Percentiles rank a stretch among this genome's conserved stretches.
Evolutionary conservation across 495 filamentous ascomycete genomes (phyloP).

Genomic region (Lasiosphaeria miniovina): DNA sequence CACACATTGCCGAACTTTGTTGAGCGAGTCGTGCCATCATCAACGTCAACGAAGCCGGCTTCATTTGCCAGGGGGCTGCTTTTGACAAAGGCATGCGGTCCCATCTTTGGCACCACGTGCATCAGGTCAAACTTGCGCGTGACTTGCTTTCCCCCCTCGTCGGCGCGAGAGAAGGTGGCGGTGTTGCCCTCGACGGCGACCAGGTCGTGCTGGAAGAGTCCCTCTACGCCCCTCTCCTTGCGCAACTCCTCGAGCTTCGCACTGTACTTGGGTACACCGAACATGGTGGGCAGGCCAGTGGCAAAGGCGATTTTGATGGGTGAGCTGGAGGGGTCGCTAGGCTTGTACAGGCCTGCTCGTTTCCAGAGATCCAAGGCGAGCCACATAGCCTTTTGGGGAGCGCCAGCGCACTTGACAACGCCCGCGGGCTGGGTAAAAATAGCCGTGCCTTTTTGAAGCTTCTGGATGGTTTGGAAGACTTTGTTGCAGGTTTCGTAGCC

Average conservation of each 20-base stretch:
- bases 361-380: conserved; percentile 66
- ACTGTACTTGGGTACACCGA: conserved; percentile 67
- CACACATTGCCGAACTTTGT: conserved; percentile 64
- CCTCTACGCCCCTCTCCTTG: conserved; percentile 61
- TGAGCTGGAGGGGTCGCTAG: conserved; percentile 37
- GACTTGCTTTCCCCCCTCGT: conserved; percentile 45
- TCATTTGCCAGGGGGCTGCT: conserved; percentile 55
- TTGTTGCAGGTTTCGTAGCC: conserved; percentile 59
- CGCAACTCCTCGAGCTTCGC: conserved; percentile 59
- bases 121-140: conserved; percentile 57
- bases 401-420: conserved; percentile 66
- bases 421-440: conserved; percentile 69
- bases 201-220: conserved; percentile 64
- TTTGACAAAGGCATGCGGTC: conserved; percentile 58
- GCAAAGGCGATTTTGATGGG: conserved; percentile 62
- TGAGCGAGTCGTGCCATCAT: conserved; percentile 58
- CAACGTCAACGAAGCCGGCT: conserved; percentile 63
- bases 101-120: conserved; percentile 62
- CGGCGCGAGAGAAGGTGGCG: conserved; percentile 46
- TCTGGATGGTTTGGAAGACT: conserved; percentile 53
- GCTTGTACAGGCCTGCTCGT: conserved; percentile 55
- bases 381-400: conserved; percentile 71
- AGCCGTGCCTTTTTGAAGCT: conserved; percentile 53
- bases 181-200: conserved; percentile 56
- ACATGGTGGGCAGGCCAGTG: conserved; percentile 61